A percentile compares a stretch with the other conserved stretches of the same genome.
Conservation (phyloP, 345 rosid genomes). For the Citrus sp. region DNA sequence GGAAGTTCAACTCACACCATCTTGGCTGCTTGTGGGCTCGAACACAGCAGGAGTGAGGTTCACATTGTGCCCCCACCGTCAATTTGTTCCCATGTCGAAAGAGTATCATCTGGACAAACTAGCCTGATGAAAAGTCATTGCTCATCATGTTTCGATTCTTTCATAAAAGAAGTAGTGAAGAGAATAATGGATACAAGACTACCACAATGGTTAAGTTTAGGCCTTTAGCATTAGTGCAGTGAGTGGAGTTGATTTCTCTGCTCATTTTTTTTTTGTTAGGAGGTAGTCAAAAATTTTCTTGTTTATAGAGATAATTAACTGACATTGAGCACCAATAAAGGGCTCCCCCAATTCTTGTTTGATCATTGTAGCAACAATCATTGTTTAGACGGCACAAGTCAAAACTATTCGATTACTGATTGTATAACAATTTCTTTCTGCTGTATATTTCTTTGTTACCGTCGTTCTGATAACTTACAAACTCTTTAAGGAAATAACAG, state of each 20-base stretch:
- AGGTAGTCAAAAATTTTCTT: slow-evolving; percentile 30
- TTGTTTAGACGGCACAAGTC: slow-evolving; percentile 20
- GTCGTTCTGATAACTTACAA: neutral
- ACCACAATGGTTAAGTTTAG: slow-evolving; percentile 80
- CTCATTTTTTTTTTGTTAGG: slow-evolving; percentile 28
- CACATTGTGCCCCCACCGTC: slow-evolving; percentile 48
- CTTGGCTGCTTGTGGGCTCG: slow-evolving; percentile 83
- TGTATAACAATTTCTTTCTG: neutral
- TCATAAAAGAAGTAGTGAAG: slow-evolving; percentile 78
- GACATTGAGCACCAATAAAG: slow-evolving; percentile 24
- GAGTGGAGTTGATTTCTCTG: slow-evolving; percentile 2
- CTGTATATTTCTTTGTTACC: neutral
- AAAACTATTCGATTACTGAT: slow-evolving; percentile 6
- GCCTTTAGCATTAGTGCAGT: slow-evolving; percentile 44
- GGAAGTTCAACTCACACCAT: slow-evolving; percentile 71
- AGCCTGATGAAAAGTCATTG: slow-evolving; percentile 83
- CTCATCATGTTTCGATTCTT: slow-evolving; percentile 78
- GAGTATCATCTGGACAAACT: slow-evolving; percentile 42
- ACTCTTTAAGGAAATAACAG: neutral
- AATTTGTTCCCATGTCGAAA: slow-evolving; percentile 52
- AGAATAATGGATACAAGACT: slow-evolving; percentile 67
- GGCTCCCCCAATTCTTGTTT: slow-evolving; percentile 30
- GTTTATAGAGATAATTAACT: slow-evolving; percentile 29
- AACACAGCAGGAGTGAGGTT: slow-evolving; percentile 65
- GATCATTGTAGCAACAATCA: slow-evolving; percentile 17